These are phyloP conservation scores for Pascua guehoae DNA, from an alignment of 1,284 basidiomycete species.

Conservation along the genomic window DNA sequence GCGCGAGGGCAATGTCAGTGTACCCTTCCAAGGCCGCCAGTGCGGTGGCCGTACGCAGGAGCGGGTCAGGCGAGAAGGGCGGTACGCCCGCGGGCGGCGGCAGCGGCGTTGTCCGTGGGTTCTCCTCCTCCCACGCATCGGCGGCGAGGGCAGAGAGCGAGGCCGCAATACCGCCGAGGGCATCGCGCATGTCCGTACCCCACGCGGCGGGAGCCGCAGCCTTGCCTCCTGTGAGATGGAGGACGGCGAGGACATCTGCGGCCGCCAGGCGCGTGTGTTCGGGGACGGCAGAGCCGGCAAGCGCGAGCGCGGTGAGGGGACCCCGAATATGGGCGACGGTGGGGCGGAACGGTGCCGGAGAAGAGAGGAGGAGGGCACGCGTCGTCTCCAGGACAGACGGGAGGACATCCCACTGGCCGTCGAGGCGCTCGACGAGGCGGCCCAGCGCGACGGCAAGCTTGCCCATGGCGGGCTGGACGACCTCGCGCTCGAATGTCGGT, in stretches of 20 bases:
- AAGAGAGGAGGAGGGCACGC: constrained; percentile 30
- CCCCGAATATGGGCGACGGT: constrained; percentile 26
- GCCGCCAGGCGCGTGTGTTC: constrained; percentile 11
- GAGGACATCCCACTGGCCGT: constrained; percentile 20
- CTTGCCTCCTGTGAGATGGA: constrained; percentile 43
- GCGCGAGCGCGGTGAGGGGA: constrained; percentile 26
- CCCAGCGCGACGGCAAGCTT: constrained; percentile 37
- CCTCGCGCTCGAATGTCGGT: constrained; percentile 43
- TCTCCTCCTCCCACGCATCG: constrained; percentile 41
- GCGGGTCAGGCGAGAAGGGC: constrained; percentile 28
- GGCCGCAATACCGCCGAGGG: constrained; percentile 29
- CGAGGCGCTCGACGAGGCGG: constrained; percentile 28
- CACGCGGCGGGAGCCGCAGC: constrained; percentile 36
- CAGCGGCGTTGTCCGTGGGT: constrained; percentile 7
- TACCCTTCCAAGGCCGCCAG: constrained; percentile 34
- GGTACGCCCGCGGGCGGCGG: constrained; percentile 13
- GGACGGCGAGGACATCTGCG: constrained; percentile 27
- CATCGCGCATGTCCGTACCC: constrained; percentile 34
- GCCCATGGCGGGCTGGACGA: constrained; percentile 41
- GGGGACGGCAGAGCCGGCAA: constrained; percentile 18
- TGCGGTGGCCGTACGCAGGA: constrained; percentile 17
- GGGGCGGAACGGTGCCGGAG: constrained; percentile 43
- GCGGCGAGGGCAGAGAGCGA: constrained; percentile 24
- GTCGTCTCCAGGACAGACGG: constrained; percentile 23
- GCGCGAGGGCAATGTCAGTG: constrained; percentile 27